Percentiles rank a stretch among this genome's conserved stretches.
Conservation (phyloP, 305 asterid species). For the Fraxinus dipetala region DNA sequence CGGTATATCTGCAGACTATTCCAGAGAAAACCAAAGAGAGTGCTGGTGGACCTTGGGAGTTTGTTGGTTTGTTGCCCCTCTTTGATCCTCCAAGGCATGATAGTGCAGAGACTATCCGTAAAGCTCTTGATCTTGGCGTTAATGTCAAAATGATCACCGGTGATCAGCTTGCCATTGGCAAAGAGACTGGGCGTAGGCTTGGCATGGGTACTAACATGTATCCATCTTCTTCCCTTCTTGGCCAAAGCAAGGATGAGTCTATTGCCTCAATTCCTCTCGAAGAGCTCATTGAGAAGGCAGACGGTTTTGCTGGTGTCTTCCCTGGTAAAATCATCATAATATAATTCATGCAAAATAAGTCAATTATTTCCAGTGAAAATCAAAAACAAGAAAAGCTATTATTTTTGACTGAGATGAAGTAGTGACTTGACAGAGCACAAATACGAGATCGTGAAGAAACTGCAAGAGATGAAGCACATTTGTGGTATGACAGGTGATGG, state of each 20-base stretch:
- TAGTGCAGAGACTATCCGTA: slow-evolving; percentile 60
- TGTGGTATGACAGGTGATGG: slow-evolving; percentile 77
- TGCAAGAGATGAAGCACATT: slow-evolving; percentile 57
- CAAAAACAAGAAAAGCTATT: not conserved
- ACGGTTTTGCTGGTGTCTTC: slow-evolving; percentile 75
- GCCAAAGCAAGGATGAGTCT: slow-evolving; percentile 49
- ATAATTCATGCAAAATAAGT: not conserved
- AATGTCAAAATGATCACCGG: slow-evolving; percentile 76
- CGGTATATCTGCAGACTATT: slow-evolving; percentile 34
- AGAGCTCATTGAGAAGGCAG: slow-evolving; percentile 63
- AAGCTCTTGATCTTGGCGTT: slow-evolving; percentile 65
- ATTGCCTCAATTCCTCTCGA: slow-evolving; percentile 53
- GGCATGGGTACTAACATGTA: slow-evolving; percentile 79
- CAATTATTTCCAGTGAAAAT: not conserved
- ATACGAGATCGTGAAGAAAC: slow-evolving; percentile 61
- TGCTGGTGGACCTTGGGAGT: slow-evolving; percentile 57
- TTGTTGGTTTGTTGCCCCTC: slow-evolving; percentile 56
- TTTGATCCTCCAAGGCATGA: slow-evolving; percentile 77
- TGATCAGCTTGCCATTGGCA: slow-evolving; percentile 70
- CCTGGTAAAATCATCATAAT: slow-evolving; percentile 37
- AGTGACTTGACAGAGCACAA: slow-evolving; percentile 41
- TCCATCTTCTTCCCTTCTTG: slow-evolving; percentile 66
- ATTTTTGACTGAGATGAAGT: not conserved
- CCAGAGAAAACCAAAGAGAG: slow-evolving; percentile 53
- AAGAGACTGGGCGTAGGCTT: slow-evolving; percentile 65